Evolutionary conservation across 2,329 filamentous ascomycete species (phyloP).

Genomic region (Fusarium sacchari): DNA sequence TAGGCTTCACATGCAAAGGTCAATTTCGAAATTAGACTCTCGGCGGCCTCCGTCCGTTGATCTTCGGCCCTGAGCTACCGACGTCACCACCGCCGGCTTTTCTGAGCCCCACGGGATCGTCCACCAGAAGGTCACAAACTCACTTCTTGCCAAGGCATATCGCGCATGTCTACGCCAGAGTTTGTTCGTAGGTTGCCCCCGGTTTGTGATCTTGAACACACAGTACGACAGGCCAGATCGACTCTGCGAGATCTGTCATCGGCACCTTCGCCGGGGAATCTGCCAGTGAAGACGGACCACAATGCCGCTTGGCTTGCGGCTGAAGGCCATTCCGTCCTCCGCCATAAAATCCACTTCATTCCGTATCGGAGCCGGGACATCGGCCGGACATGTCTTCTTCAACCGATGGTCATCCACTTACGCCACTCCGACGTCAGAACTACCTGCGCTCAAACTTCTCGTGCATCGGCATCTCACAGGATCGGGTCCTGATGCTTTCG

Average conservation of each 20-base stretch:
- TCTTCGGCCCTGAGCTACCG: constrained; percentile 24
- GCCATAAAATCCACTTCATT: constrained; percentile 24
- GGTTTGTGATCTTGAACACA: constrained; percentile 12
- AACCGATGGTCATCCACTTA: constrained; percentile 20
- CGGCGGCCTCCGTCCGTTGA: constrained; percentile 17
- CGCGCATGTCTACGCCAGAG: neutral
- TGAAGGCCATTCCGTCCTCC: constrained; percentile 11
- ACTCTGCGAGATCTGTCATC: neutral
- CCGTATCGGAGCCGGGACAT: constrained; percentile 13
- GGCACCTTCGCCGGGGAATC: neutral
- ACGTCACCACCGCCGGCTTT: constrained; percentile 23
- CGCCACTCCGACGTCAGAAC: neutral
- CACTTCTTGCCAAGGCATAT: constrained; percentile 19
- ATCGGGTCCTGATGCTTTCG: constrained; percentile 34
- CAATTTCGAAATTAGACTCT: neutral
- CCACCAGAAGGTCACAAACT: constrained; percentile 27
- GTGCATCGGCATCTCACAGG: constrained; percentile 46
- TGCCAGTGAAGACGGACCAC: neutral
- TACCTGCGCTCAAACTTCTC: constrained; percentile 40
- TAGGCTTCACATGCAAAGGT: neutral
- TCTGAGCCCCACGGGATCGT: constrained; percentile 25
- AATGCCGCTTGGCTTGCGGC: constrained; percentile 19
- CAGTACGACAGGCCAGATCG: constrained; percentile 8
- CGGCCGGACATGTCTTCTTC: neutral
- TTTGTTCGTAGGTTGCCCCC: neutral